Conservation (phyloP, 768 basidiomycete species). For the Calvatia gigantea region DNA sequence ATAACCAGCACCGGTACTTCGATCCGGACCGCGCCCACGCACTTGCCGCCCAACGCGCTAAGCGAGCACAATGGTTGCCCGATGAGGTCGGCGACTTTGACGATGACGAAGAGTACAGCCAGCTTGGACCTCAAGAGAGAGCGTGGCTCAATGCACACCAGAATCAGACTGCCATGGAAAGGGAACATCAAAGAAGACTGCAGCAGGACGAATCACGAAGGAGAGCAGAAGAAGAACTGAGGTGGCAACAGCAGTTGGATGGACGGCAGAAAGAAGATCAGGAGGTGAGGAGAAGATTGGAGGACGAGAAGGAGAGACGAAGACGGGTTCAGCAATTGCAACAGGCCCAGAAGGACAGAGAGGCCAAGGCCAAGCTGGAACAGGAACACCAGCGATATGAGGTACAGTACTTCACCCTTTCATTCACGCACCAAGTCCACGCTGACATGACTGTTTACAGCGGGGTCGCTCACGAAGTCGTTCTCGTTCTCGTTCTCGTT, state of each 20-base stretch:
- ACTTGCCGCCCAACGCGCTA: constrained; percentile 30
- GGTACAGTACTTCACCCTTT: too few relatives aligned
- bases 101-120: constrained; percentile 25
- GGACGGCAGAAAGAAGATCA: constrained; percentile 19
- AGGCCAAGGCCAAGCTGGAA: too few relatives aligned
- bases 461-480: too few relatives aligned
- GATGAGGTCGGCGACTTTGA: constrained; percentile 31
- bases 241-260: constrained; percentile 15
- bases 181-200: constrained; percentile 22
- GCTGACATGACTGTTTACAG: background rate
- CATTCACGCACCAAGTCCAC: background rate
- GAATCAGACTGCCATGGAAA: constrained; percentile 20
- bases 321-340: constrained; percentile 15
- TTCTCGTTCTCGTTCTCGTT: too few relatives aligned
- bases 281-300: constrained; percentile 14
- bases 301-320: constrained; percentile 20
- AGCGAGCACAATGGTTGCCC: constrained; percentile 38
- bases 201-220: constrained; percentile 16
- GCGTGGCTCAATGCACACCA: constrained; percentile 30
- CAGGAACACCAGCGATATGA: too few relatives aligned
- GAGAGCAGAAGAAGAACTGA: constrained; percentile 17
- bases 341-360: too few relatives aligned
- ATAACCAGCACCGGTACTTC: constrained; percentile 16
- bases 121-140: constrained; percentile 27
- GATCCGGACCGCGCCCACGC: constrained; percentile 22